Percentiles rank a stretch among this genome's conserved stretches.
Conservation (phyloP, 2,329 filamentous ascomycete genomes). For the Hypomyces rosellus region DNA sequence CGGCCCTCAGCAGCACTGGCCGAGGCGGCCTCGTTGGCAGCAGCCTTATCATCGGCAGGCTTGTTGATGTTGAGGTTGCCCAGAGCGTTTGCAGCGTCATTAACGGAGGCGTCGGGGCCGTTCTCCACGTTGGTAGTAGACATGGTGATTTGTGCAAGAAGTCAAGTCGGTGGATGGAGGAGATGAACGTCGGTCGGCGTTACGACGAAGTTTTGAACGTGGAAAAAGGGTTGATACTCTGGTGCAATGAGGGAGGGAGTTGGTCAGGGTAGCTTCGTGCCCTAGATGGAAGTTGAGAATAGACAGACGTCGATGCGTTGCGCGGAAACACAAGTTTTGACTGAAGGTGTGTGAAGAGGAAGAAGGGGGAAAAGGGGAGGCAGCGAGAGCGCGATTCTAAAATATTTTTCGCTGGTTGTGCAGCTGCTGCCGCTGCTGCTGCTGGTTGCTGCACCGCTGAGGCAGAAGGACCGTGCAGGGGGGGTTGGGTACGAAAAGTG, state of each 20-base stretch:
- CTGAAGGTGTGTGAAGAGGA: conserved; percentile 38
- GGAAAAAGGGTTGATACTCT: conserved; percentile 51
- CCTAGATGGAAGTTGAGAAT: conserved; percentile 56
- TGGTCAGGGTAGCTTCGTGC: conserved; percentile 81
- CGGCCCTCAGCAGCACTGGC: conserved; percentile 97
- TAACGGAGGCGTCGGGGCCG: conserved; percentile 59
- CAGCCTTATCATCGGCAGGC: conserved; percentile 47
- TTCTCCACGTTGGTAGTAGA: conserved; percentile 65
- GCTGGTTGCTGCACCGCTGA: neutral
- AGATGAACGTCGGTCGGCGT: conserved; percentile 37
- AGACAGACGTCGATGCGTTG: conserved; percentile 43
- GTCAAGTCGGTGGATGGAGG: conserved; percentile 31
- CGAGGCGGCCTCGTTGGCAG: conserved; percentile 84
- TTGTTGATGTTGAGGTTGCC: conserved; percentile 63
- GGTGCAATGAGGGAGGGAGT: conserved; percentile 56
- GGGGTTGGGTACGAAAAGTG: conserved; percentile 8
- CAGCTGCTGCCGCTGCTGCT: conserved; percentile 2
- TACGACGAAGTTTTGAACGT: conserved; percentile 36
- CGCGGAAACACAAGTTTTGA: conserved; percentile 40
- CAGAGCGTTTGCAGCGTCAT: conserved; percentile 69
- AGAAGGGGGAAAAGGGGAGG: conserved; percentile 24
- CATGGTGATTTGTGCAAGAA: conserved; percentile 56
- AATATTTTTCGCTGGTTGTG: conserved; percentile 32
- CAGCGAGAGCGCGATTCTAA: conserved; percentile 29
- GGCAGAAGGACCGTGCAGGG: conserved; percentile 12